These are phyloP conservation scores for Trichoderma atroviride DNA, from an alignment of 2,329 filamentous ascomycete genomes.

Conservation along the genomic window DNA sequence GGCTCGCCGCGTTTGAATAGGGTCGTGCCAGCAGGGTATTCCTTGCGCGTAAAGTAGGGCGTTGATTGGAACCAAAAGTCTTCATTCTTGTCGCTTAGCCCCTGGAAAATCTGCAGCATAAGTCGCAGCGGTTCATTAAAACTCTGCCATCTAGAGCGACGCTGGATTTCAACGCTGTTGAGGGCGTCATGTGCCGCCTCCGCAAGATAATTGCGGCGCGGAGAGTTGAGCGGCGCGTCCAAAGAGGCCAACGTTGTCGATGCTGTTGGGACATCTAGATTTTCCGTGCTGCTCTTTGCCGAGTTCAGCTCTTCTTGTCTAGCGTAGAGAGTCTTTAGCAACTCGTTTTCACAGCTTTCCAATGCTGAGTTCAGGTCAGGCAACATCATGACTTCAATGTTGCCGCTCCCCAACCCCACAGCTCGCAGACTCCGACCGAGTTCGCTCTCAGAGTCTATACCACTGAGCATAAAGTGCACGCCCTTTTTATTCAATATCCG, in stretches of 20 bases:
- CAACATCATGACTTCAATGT: constrained; percentile 76
- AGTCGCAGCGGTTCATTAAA: constrained; percentile 90
- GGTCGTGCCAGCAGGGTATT: constrained; percentile 68
- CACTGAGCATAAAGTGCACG: constrained; percentile 81
- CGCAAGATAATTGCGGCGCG: constrained; percentile 75
- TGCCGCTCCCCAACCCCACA: constrained; percentile 77
- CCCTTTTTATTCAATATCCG: constrained; percentile 76
- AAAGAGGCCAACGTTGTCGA: constrained; percentile 41
- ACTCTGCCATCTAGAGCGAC: constrained; percentile 72
- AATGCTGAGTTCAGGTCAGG: constrained; percentile 90
- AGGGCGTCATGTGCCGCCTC: constrained; percentile 78
- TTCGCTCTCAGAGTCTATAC: constrained; percentile 73
- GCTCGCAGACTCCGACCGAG: constrained; percentile 79
- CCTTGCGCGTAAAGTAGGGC: constrained; percentile 72
- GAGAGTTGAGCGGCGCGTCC: constrained; percentile 67
- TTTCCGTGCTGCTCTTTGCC: constrained; percentile 48
- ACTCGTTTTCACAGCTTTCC: constrained; percentile 92
- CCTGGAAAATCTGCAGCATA: constrained; percentile 93
- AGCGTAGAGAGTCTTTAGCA: constrained; percentile 78
- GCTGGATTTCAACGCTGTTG: constrained; percentile 62
- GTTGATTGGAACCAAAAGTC: constrained; percentile 91
- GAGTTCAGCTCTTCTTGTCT: constrained; percentile 63
- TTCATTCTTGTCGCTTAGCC: constrained; percentile 80
- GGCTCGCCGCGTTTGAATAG: constrained; percentile 78
- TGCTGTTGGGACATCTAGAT: constrained; percentile 52